These are phyloP conservation scores for Penicillium sp. DNA, from an alignment of 2,329 filamentous ascomycete genomes.

Conservation along the genomic window DNA sequence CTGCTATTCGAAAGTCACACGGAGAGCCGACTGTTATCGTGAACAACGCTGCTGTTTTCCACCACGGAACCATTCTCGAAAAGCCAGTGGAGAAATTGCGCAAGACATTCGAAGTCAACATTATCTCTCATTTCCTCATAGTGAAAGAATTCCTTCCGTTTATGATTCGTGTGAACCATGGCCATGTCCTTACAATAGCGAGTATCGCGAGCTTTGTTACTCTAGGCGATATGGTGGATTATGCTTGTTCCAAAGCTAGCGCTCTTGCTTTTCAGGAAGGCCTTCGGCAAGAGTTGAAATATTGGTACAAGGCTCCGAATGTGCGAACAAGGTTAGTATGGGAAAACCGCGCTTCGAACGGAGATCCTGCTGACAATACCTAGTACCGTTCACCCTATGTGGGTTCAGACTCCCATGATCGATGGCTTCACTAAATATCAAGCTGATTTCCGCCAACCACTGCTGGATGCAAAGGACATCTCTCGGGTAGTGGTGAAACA, in stretches of 20 bases:
- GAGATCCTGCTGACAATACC: not conserved
- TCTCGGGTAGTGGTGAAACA: slow-evolving; percentile 48
- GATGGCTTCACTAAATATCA: slow-evolving; percentile 24
- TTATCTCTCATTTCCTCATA: slow-evolving; percentile 49
- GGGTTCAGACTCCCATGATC: slow-evolving; percentile 43
- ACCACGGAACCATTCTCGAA: slow-evolving; percentile 44
- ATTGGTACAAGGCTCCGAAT: slow-evolving; percentile 29
- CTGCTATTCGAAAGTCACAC: slow-evolving; percentile 31
- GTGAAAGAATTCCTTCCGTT: slow-evolving; percentile 50
- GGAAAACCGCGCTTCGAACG: not conserved
- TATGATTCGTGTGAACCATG: slow-evolving; percentile 50
- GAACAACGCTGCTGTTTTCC: slow-evolving; percentile 50
- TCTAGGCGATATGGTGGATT: slow-evolving; percentile 49
- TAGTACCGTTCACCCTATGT: slow-evolving; percentile 23
- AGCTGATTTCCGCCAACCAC: slow-evolving; percentile 16
- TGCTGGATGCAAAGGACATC: slow-evolving; percentile 31
- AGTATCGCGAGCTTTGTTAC: slow-evolving; percentile 50
- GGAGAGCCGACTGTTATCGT: slow-evolving; percentile 44
- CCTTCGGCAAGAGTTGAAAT: slow-evolving; percentile 31
- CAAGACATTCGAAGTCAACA: slow-evolving; percentile 50
- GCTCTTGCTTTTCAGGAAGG: slow-evolving; percentile 53
- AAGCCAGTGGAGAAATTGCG: slow-evolving; percentile 41
- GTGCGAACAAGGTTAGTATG: slow-evolving; percentile 30
- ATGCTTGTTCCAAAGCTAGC: slow-evolving; percentile 50
- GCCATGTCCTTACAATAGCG: slow-evolving; percentile 56